phyloP scores from a whole-genome alignment of 352 stramenopile genomes.

The Phytophthora pseudosyringae region DNA sequence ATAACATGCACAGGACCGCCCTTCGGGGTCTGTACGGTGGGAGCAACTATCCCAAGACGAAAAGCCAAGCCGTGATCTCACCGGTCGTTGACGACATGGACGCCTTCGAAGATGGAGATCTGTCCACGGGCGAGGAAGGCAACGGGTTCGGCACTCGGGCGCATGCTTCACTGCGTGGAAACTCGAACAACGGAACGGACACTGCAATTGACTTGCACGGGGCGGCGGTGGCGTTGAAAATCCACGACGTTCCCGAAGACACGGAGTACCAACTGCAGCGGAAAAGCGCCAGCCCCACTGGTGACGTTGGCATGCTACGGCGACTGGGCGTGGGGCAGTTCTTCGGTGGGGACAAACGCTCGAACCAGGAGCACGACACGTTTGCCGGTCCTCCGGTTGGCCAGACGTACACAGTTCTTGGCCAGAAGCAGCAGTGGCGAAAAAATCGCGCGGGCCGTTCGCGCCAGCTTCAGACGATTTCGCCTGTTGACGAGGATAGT shows the following conservation, averaged over 20 bases:
- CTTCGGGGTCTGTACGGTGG: slow-evolving; percentile 51
- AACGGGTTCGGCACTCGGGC: slow-evolving; percentile 25
- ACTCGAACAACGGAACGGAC: slow-evolving; percentile 26
- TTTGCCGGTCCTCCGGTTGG: slow-evolving; percentile 9
- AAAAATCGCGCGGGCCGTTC: slow-evolving; percentile 48
- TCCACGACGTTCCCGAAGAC: slow-evolving; percentile 33
- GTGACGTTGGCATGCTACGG: slow-evolving; percentile 22
- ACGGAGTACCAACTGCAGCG: slow-evolving; percentile 33
- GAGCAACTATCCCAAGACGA: slow-evolving; percentile 46
- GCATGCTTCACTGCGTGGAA: slow-evolving; percentile 8
- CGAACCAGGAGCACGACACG: slow-evolving; percentile 46
- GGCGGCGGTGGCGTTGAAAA: slow-evolving; percentile 34
- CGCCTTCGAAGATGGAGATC: slow-evolving; percentile 30
- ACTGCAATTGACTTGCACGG: slow-evolving; percentile 10
- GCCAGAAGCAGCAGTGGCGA: slow-evolving; percentile 73
- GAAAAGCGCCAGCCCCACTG: slow-evolving; percentile 26
- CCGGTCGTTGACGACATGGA: slow-evolving; percentile 53
- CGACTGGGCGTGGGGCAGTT: slow-evolving; percentile 34
- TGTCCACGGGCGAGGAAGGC: slow-evolving; percentile 31
- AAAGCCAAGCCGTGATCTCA: slow-evolving; percentile 57
- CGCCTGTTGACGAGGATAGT: slow-evolving; percentile 45
- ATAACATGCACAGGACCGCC: slow-evolving; percentile 46
- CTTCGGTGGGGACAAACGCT: slow-evolving; percentile 29
- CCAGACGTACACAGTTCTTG: slow-evolving; percentile 58
- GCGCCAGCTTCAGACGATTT: slow-evolving; percentile 46